phyloP scores from a whole-genome alignment of 192 early-diverging fungal species.

The Glomus cerebriforme region DNA sequence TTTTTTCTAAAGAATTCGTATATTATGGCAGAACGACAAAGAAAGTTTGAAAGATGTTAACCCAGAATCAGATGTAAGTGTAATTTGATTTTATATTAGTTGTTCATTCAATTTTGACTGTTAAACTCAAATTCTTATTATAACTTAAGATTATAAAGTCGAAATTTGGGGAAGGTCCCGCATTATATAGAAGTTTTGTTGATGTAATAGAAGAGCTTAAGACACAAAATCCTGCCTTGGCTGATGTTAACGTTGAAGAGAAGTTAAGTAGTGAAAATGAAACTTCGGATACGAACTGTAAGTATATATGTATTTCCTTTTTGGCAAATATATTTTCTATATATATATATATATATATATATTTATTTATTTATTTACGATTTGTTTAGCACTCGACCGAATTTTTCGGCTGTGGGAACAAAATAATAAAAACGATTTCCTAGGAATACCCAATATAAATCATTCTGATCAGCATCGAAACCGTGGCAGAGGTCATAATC shows the following conservation, averaged over 20 bases:
- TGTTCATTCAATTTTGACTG: neutral
- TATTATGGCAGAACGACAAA: constrained; percentile 38
- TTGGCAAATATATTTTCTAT: neutral
- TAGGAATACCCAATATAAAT: neutral
- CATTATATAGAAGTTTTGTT: constrained; percentile 41
- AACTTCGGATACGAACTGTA: neutral
- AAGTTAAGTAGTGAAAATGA: neutral
- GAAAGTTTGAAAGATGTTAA: constrained; percentile 43
- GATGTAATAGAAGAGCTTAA: constrained; percentile 43
- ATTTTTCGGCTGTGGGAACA: constrained; percentile 40
- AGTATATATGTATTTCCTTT: neutral
- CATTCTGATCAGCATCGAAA: constrained; percentile 21
- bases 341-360: neutral
- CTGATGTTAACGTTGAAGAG: neutral
- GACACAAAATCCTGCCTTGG: neutral
- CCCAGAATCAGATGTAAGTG: constrained; percentile 44
- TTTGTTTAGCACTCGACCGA: constrained; percentile 19
- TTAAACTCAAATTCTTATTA: neutral
- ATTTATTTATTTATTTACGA: neutral
- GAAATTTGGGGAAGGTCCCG: constrained; percentile 41
- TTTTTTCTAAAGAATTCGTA: constrained; percentile 31
- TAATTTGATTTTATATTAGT: neutral
- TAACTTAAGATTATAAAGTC: constrained; percentile 41
- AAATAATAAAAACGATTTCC: constrained; percentile 20
- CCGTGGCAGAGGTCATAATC: constrained; percentile 31